Evolutionary conservation across 768 basidiomycete genomes (phyloP), one percentile per base, ranked within the genome.

Genomic region (Boletus vermiculosoides): DNA sequence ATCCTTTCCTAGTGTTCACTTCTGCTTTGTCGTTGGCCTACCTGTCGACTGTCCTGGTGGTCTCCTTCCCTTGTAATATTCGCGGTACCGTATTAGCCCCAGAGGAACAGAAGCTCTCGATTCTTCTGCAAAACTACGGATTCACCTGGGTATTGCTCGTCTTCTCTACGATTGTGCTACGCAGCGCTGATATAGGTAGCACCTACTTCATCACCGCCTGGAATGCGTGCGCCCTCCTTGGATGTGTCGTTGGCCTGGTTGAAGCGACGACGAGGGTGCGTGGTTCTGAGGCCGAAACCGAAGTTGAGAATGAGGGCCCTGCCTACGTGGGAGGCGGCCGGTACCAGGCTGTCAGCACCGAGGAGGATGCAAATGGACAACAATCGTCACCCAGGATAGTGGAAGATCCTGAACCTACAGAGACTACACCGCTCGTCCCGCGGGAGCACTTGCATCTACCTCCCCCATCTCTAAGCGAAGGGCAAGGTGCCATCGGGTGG

Each of bases 61-160:
- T 84, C 33, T 74, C 71, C 12, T 74, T 71, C 68, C 71, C 55
- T 34, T 59, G 58, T 66, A 63, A 71, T 58, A 61, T 70, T 55
- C 62, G 62, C 51, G 56, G 58, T 28, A 56, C 39, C 12, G 44
- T 60, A 20, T 11, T 60, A 62, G 30, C 71, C 61, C 54, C 71
- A 39, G 76, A 75, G 45, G 77, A 74, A 23, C 82, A 84, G 59
- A 85, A 83, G 57, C 74, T 78, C 45, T 77, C 78, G 4, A 72
- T 83, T 48, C 73, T 83, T 42, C 56, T 83, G 33, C 82, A 86
- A 52, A 70, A 78, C 3, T 88, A 85, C 61, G 63, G 77, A 18
- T 72, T 88, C 46, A 83, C 82, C 5, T 88, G 85, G 83, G 52
- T 81, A 2, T 67, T 85, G 3, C 81, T 88, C 30, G 69, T 87